A percentile compares a stretch with the other conserved stretches of the same genome.
Conservation (phyloP, 208 protist species). For the Trypanosoma melophagium region DNA sequence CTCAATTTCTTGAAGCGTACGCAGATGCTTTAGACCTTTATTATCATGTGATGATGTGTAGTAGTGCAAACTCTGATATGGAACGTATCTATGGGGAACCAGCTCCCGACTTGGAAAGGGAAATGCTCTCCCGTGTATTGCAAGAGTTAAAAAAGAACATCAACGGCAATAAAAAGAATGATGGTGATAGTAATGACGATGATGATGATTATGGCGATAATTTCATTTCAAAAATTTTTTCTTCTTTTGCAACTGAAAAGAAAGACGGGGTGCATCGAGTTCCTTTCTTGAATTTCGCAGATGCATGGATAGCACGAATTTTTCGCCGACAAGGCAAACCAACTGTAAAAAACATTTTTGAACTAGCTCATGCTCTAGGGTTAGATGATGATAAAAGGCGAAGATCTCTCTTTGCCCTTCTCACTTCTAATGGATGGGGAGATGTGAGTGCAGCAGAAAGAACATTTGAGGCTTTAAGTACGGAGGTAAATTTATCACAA, state of each 20-base stretch:
- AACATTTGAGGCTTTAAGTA: slow-evolving; percentile 11
- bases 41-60: background rate
- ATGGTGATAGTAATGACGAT: background rate
- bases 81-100: slow-evolving; percentile 10
- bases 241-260: background rate
- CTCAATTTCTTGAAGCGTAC: slow-evolving; percentile 23
- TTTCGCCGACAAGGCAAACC: background rate
- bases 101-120: slow-evolving; percentile 2
- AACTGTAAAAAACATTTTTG: background rate
- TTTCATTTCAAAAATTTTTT: background rate
- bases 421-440: background rate
- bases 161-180: background rate
- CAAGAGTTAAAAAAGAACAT: background rate
- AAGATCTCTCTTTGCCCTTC: background rate
- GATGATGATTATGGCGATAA: background rate
- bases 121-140: slow-evolving; percentile 3
- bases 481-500: background rate
- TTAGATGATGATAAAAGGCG: slow-evolving; percentile 1
- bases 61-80: background rate
- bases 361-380: slow-evolving; percentile 19
- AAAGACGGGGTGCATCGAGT: background rate
- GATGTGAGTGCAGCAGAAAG: background rate
- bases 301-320: background rate
- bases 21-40: slow-evolving; percentile 22
- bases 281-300: slow-evolving; percentile 7